A percentile compares a stretch with the other conserved stretches of the same genome.
These are phyloP conservation scores for Incumbomyces lentus DNA, from an alignment of 2,329 filamentous ascomycete species.

Conservation along the genomic window DNA sequence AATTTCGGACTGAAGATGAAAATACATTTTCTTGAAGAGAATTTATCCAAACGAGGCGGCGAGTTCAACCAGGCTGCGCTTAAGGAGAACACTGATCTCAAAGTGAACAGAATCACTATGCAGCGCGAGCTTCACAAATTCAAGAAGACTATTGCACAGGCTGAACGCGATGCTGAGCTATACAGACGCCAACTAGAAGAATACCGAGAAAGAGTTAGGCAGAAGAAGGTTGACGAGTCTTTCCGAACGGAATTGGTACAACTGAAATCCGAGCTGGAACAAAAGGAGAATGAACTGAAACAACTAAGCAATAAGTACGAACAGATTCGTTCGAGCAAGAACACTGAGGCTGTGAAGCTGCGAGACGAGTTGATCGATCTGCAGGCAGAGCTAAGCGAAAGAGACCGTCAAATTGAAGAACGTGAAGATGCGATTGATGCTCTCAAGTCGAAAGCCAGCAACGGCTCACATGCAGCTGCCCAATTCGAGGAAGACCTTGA, in stretches of 20 bases:
- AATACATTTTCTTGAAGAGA: slow-evolving; percentile 92
- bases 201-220: slow-evolving; percentile 70
- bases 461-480: slow-evolving; percentile 32
- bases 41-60: slow-evolving; percentile 73
- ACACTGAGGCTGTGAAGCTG: slow-evolving; percentile 53
- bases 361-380: slow-evolving; percentile 66
- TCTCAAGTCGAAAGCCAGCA: slow-evolving; percentile 42
- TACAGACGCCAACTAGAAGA: slow-evolving; percentile 75
- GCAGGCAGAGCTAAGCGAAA: slow-evolving; percentile 64
- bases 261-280: slow-evolving; percentile 41
- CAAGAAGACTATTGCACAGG: slow-evolving; percentile 70
- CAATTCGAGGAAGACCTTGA: slow-evolving; percentile 42
- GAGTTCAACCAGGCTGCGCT: slow-evolving; percentile 82
- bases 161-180: slow-evolving; percentile 75
- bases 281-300: slow-evolving; percentile 39
- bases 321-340: slow-evolving; percentile 43
- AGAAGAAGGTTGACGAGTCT: slow-evolving; percentile 61
- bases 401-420: slow-evolving; percentile 61
- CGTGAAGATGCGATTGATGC: slow-evolving; percentile 65
- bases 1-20: slow-evolving; percentile 96
- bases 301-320: slow-evolving; percentile 52
- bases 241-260: slow-evolving; percentile 51
- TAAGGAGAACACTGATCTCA: slow-evolving; percentile 91
- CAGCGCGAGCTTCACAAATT: slow-evolving; percentile 76
- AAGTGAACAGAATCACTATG: slow-evolving; percentile 84